Base-by-base conservation (phyloP, 495 filamentous ascomycete genomes). In the Penicillium coffeae region DNA sequence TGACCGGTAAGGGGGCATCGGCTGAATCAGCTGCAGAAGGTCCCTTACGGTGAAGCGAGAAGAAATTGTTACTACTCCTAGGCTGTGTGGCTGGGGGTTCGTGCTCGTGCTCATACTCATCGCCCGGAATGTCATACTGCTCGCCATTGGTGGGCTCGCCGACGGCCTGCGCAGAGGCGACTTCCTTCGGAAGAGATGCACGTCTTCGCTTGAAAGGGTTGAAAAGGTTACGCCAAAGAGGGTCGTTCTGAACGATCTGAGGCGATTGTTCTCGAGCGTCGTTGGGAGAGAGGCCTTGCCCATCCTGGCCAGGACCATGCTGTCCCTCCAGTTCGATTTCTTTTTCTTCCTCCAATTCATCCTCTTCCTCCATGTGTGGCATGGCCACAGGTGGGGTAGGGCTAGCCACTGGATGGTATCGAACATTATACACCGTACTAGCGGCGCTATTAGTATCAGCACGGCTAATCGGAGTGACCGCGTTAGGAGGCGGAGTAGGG, bases 401-500 rank as follows among this genome's bases (percentile, higher is more conserved):
- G 52, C 84, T 83, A 30, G 79, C 81, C 38, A 85, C 75, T n/a
- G 87, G 79, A 51, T 92, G 86, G 59, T 94, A 90, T 38, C 84
- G 82, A 41, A 96, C 78, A 47, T 85, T 82, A 55, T 96, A 95
- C 12, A 93, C 80, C 2, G 90, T 96, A 64, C 88, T 93, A 37
- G 84, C 79, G 13, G 82, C 82, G 64, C 84, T 87, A 13, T 82
- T 79, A 2, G 86, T 88, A 54, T 94, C 87, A n/a, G 82, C 80
- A 46, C 87, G 77, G 57, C 87, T 91, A 48, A 89, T 68, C 1
- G 88, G 87, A 8, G 88, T 88, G 2, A 79, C 74, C 41, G 77
- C 76, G n/a, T 76, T 75, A 1, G 79, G 73, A 2, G 87, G 86
- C 21, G 80, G 80, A 19, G 82, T 77, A 15, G 84, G 79, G 61